Evolutionary conservation across 2,329 filamentous ascomycete genomes (phyloP).

Genomic region (Fusarium sp.): DNA sequence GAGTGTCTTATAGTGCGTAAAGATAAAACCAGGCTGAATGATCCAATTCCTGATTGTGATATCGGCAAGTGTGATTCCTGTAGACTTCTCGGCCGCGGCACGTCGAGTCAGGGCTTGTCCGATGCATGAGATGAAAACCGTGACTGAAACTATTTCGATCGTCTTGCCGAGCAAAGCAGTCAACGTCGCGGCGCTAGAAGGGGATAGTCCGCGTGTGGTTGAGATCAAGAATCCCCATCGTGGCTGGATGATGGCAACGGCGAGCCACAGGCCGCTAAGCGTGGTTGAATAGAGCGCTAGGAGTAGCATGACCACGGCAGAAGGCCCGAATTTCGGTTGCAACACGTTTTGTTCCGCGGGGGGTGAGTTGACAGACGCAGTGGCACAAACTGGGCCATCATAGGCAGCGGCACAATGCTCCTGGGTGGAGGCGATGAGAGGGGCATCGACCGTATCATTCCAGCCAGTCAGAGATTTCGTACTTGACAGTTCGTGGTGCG

Average conservation of each 20-base stretch:
- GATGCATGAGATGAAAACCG: not conserved
- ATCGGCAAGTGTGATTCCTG: not conserved
- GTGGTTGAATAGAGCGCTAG: not conserved
- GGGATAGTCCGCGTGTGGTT: not conserved
- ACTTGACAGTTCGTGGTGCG: not conserved
- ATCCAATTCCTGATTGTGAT: not conserved
- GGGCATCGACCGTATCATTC: not conserved
- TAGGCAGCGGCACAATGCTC: not conserved
- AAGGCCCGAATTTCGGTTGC: not conserved
- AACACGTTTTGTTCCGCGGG: rapidly evolving
- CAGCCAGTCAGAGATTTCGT: not conserved
- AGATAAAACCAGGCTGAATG: not conserved
- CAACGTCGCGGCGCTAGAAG: not conserved
- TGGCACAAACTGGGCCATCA: not conserved
- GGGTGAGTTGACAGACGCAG: not conserved
- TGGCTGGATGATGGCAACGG: not conserved
- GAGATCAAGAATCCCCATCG: not conserved
- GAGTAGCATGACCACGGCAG: not conserved
- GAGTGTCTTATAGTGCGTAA: not conserved
- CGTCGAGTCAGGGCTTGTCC: not conserved
- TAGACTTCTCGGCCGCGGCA: not conserved
- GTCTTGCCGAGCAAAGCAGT: not conserved
- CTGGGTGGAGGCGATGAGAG: not conserved
- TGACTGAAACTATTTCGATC: not conserved
- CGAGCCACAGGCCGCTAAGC: not conserved